Evolutionary conservation across 2,329 filamentous ascomycete genomes (phyloP).

Genomic region (Pseudogymnoascus sp.): DNA sequence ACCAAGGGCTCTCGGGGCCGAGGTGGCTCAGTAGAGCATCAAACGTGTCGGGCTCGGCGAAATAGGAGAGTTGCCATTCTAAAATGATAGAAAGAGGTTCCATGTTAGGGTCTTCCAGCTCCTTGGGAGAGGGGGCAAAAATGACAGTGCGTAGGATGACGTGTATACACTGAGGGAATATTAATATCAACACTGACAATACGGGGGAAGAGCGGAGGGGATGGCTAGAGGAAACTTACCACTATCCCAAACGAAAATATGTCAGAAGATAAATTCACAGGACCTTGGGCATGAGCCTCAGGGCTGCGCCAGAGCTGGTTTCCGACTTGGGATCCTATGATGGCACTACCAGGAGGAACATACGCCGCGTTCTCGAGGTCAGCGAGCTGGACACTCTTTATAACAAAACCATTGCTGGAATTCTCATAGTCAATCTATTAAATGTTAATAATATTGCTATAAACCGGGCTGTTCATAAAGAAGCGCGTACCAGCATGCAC

Average conservation of each 20-base stretch:
- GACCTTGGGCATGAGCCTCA: slow-evolving; percentile 33
- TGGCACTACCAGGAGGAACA: slow-evolving; percentile 29
- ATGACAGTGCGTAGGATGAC: not conserved
- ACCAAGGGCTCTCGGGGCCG: slow-evolving; percentile 32
- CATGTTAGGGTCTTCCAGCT: slow-evolving; percentile 10
- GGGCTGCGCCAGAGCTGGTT: slow-evolving; percentile 39
- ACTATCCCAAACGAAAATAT: slow-evolving; percentile 38
- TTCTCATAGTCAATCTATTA: no score
- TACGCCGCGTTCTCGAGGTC: slow-evolving; percentile 35
- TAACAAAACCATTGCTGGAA: slow-evolving; percentile 15
- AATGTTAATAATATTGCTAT: no score
- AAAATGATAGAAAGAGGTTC: slow-evolving; percentile 25
- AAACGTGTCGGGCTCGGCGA: slow-evolving; percentile 32
- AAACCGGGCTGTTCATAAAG: no score
- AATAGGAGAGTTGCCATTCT: slow-evolving; percentile 39
- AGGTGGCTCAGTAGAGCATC: slow-evolving; percentile 34
- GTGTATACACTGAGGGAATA: not conserved
- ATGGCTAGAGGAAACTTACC: slow-evolving; percentile 24
- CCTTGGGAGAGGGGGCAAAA: not conserved
- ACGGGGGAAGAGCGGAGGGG: no score
- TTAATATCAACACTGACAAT: not conserved
- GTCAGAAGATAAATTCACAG: slow-evolving; percentile 32
- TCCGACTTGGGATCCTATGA: slow-evolving; percentile 31
- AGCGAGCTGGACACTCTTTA: slow-evolving; percentile 32
- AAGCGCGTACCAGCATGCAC: no score